Conservation (phyloP, 208 protist genomes). For the Crithidia thermophila region DNA sequence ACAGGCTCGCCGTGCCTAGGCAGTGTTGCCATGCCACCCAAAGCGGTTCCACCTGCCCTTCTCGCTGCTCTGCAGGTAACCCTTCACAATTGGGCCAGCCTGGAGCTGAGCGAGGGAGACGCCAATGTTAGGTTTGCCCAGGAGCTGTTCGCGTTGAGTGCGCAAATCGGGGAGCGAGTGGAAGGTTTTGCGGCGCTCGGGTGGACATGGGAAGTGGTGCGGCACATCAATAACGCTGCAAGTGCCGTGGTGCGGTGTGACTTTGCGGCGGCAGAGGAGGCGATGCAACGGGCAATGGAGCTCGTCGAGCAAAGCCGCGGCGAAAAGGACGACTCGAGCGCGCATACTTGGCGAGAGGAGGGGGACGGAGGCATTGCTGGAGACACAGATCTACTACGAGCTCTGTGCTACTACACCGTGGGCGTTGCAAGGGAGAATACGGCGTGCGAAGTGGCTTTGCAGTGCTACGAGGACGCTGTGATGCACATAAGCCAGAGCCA, state of each 20-base stretch:
- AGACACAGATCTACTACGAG: conserved; percentile 12
- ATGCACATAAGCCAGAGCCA: background rate
- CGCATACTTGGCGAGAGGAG: background rate
- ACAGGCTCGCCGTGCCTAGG: background rate
- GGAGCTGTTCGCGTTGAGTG: conserved; percentile 8
- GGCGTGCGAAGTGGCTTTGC: conserved; percentile 22
- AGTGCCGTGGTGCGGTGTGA: conserved; percentile 26
- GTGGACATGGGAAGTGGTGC: conserved; percentile 21
- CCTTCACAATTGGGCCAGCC: conserved; percentile 61
- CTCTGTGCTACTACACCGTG: conserved; percentile 19
- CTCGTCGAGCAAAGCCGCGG: background rate
- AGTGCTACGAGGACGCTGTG: conserved; percentile 25
- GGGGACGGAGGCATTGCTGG: background rate
- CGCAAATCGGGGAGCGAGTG: conserved; percentile 12
- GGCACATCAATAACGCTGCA: conserved; percentile 21
- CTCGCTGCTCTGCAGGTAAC: conserved; percentile 48
- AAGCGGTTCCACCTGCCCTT: conserved; percentile 29
- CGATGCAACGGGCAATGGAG: conserved; percentile 10
- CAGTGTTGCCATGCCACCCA: background rate
- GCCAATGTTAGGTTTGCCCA: conserved; percentile 8
- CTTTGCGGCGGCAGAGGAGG: conserved; percentile 21
- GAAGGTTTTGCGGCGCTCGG: background rate
- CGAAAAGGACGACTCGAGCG: background rate
- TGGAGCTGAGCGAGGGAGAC: conserved; percentile 31
- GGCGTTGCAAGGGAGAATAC: conserved; percentile 14